Evolutionary conservation across 2,329 filamentous ascomycete genomes (phyloP).

Genomic region (Penicillium sp.): DNA sequence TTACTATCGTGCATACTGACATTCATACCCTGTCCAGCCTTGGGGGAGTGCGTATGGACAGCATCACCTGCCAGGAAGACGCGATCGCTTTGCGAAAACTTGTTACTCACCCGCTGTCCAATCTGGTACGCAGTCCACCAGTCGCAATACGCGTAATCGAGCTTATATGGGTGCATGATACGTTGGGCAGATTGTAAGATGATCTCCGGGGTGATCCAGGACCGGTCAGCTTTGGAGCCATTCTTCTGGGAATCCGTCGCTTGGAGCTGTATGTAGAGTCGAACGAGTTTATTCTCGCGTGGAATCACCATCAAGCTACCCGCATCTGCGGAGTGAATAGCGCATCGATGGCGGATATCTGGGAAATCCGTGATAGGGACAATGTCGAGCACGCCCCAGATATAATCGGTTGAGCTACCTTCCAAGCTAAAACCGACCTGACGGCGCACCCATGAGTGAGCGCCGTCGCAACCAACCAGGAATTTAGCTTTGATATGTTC

Average conservation of each 20-base stretch:
- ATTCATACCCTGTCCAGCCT: constrained; percentile 64
- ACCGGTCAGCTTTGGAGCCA: constrained; percentile 52
- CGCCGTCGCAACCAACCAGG: constrained; percentile 23
- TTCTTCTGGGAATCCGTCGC: constrained; percentile 41
- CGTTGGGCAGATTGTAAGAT: constrained; percentile 62
- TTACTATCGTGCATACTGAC: constrained; percentile 63
- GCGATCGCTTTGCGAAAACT: constrained; percentile 55
- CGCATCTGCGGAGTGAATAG: constrained; percentile 52
- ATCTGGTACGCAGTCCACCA: constrained; percentile 70
- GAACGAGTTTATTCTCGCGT: constrained; percentile 60
- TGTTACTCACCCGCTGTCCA: constrained; percentile 60
- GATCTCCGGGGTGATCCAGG: constrained; percentile 60
- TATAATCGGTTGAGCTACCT: constrained; percentile 11
- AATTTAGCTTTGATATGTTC: constrained; percentile 18
- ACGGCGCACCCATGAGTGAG: constrained; percentile 19
- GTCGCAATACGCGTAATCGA: constrained; percentile 62
- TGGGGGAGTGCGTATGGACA: constrained; percentile 48
- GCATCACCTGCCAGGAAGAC: constrained; percentile 71
- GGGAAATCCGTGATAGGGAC: constrained; percentile 46
- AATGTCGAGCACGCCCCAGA: constrained; percentile 18
- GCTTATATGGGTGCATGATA: constrained; percentile 65
- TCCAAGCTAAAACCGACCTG: constrained; percentile 16
- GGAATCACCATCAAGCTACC: constrained; percentile 65
- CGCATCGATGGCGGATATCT: constrained; percentile 54
- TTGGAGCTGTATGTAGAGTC: constrained; percentile 64